Base-by-base conservation (phyloP, 23 red algal species). In the Gracilariopsis chorda region DNA sequence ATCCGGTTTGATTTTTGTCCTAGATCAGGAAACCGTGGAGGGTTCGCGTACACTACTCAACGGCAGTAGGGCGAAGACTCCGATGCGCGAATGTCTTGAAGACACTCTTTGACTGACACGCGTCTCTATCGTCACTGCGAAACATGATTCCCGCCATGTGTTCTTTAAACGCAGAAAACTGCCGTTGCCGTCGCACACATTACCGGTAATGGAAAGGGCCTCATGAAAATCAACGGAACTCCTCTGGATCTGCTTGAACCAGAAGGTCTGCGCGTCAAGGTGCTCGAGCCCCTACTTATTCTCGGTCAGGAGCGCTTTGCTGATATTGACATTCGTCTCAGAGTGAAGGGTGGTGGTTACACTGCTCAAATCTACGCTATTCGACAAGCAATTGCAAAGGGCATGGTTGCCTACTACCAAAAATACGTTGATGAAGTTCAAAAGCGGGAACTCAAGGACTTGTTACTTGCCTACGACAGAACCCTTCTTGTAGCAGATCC, bases 341-440 rank as follows among this genome's bases (percentile, higher is more conserved):
- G 92, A 47, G 97, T 99, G 28, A 84, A 87, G 44, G 96, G 96
- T 48, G 92, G 93, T 82, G 97, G 97, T 39, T 89, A 88, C 24
- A 99, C 97, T 27, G 84, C 91, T 13, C 97, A 99, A 87, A 95
- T 99, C 28, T 99, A 99, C 78, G 97, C 97, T 43, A 96, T 99
- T 46, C 97, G 97, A 52, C 97, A 99, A 84, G 97, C 97, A 16
- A 99, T 99, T 69, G 83, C 93, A 9, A 99, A 99, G 52, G 97
- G 92, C 44, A 71, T 99, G 20, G 86, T 96, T 20, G 97, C 97
- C 16, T 99, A 99, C 70, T 99, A 99, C 62, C 93, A 96, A 77
- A 99, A 99, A 87, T 99, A 74, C 44, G 90, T 95, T 16, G 97
- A 99, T 40, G 97, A 99, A 72, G 92, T 90, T 23, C 90, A 86